Evolutionary conservation across 2,329 filamentous ascomycete genomes (phyloP).

Genomic region (Diaporthe nobilis): DNA sequence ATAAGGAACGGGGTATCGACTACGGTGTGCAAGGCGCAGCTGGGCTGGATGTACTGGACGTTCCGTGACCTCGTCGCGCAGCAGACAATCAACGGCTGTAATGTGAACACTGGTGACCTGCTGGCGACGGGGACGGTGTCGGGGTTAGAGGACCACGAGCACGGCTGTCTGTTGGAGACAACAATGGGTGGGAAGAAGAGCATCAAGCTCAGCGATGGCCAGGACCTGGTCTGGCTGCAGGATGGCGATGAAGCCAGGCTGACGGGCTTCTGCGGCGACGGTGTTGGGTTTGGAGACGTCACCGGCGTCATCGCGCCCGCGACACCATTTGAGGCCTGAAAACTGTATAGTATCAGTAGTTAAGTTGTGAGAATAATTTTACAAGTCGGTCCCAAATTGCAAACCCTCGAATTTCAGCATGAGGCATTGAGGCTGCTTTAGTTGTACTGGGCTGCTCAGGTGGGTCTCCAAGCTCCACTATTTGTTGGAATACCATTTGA

Average conservation of each 20-base stretch:
- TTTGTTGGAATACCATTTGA: constrained; percentile 15
- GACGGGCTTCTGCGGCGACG: constrained; percentile 56
- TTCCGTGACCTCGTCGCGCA: constrained; percentile 55
- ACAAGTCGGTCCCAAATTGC: not conserved
- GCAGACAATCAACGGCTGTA: constrained; percentile 54
- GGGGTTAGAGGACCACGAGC: constrained; percentile 50
- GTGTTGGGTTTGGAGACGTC: constrained; percentile 59
- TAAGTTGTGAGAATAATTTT: not conserved
- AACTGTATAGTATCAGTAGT: not conserved
- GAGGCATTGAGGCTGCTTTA: not conserved
- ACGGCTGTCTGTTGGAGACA: constrained; percentile 58
- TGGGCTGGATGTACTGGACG: constrained; percentile 56
- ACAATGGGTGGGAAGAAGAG: constrained; percentile 54
- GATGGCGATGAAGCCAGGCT: constrained; percentile 58
- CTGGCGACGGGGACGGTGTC: constrained; percentile 59
- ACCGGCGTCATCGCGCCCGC: constrained; percentile 45
- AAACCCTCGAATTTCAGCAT: not conserved
- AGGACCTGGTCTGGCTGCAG: constrained; percentile 53
- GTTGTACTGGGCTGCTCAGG: too few relatives aligned
- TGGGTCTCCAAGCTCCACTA: constrained; percentile 20
- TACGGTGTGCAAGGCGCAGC: constrained; percentile 49
- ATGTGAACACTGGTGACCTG: constrained; percentile 56
- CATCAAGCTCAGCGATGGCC: constrained; percentile 49
- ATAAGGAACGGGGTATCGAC: constrained; percentile 44
- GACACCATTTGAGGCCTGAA: constrained; percentile 41